phyloP scores from a whole-genome alignment of 352 stramenopile species.

The Phytophthora cactorum region DNA sequence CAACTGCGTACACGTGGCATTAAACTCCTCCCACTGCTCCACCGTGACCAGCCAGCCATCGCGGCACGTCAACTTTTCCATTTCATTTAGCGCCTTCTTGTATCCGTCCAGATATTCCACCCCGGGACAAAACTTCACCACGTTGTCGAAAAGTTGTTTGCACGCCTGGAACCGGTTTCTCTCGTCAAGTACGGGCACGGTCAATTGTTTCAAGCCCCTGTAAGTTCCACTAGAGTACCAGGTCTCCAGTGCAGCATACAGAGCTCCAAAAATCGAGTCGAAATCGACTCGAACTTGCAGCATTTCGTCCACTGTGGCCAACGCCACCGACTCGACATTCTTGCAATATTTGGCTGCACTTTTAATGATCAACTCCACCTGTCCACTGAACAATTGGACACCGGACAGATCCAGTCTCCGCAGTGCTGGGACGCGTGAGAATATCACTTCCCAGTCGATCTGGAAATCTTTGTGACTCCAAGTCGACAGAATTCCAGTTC shows the following conservation, averaged over 20 bases:
- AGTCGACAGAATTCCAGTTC: not conserved
- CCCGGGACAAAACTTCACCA: slow-evolving; percentile 35
- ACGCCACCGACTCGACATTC: slow-evolving; percentile 33
- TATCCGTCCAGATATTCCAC: slow-evolving; percentile 48
- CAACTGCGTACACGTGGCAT: slow-evolving; percentile 39
- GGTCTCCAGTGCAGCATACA: slow-evolving; percentile 34
- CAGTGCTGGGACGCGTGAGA: slow-evolving; percentile 29
- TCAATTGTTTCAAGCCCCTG: slow-evolving; percentile 41
- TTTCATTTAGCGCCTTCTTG: slow-evolving; percentile 37
- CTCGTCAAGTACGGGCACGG: slow-evolving; percentile 26
- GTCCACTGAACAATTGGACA: slow-evolving; percentile 32
- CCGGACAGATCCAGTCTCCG: slow-evolving; percentile 38
- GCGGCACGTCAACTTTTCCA: slow-evolving; percentile 42
- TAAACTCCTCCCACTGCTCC: slow-evolving; percentile 44
- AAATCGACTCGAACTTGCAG: slow-evolving; percentile 17
- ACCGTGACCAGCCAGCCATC: slow-evolving; percentile 38
- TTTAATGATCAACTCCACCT: slow-evolving; percentile 30
- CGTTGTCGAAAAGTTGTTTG: slow-evolving; percentile 34
- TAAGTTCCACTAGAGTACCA: slow-evolving; percentile 26
- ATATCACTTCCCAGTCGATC: slow-evolving; percentile 33
- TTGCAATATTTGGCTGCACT: slow-evolving; percentile 34
- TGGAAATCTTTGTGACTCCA: slow-evolving; percentile 14
- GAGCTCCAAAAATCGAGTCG: slow-evolving; percentile 23
- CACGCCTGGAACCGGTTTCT: slow-evolving; percentile 20
- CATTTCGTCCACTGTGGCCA: slow-evolving; percentile 18